phyloP scores from a whole-genome alignment of 805 yeast genomes.

The Candida ovalis region DNA sequence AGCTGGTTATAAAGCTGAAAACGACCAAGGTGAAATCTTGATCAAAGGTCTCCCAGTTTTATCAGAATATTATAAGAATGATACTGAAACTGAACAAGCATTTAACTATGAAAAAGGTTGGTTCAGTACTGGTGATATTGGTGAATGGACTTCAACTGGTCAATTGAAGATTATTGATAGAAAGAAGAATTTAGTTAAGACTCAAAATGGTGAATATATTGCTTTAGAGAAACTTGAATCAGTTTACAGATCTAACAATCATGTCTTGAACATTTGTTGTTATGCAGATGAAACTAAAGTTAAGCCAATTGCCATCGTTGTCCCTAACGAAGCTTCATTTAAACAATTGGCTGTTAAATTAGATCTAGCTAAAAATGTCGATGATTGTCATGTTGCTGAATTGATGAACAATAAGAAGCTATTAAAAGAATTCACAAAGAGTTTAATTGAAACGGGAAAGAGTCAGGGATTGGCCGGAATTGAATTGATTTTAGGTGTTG shows the following conservation, averaged over 20 bases:
- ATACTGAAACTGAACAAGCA: slow-evolving; percentile 72
- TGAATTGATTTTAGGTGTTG: slow-evolving; percentile 77
- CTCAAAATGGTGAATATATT: slow-evolving; percentile 94
- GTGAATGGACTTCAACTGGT: slow-evolving; percentile 84
- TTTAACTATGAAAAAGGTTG: slow-evolving; percentile 78
- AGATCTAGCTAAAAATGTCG: slow-evolving; percentile 42
- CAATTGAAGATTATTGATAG: slow-evolving; percentile 84
- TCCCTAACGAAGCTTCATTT: slow-evolving; percentile 71
- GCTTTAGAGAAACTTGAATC: slow-evolving; percentile 95
- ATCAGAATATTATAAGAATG: slow-evolving; percentile 77
- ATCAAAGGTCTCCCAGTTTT: slow-evolving; percentile 72
- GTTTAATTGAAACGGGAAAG: slow-evolving; percentile 71
- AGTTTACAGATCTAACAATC: slow-evolving; percentile 76
- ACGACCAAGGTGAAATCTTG: slow-evolving; percentile 90
- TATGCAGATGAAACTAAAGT: slow-evolving; percentile 87
- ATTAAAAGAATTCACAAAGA: slow-evolving; percentile 47
- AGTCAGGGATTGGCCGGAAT: slow-evolving; percentile 79
- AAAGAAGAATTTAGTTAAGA: slow-evolving; percentile 92
- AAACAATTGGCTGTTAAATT: slow-evolving; percentile 55
- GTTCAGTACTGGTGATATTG: slow-evolving; percentile 97
- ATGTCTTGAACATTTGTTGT: slow-evolving; percentile 80
- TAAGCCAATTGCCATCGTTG: slow-evolving; percentile 87
- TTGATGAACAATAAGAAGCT: slow-evolving; percentile 56
- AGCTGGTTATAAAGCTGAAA: slow-evolving; percentile 84
- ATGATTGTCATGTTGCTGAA: slow-evolving; percentile 41